Evolutionary conservation across 169 alveolate genomes (phyloP), one percentile per base, ranked within the genome.

Genomic region (Cryptosporidium andersoni): DNA sequence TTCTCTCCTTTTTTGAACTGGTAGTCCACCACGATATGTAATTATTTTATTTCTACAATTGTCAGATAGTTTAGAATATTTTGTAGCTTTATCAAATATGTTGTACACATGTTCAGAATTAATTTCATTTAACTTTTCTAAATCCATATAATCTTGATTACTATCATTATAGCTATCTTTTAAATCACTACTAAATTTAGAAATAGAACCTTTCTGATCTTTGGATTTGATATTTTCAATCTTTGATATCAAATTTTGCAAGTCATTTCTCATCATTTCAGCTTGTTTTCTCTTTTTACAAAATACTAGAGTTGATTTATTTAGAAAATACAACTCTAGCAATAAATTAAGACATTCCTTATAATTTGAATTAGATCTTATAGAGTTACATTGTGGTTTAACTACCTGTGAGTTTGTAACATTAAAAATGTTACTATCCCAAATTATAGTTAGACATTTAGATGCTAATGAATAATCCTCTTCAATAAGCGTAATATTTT

Each of bases 1-100:
- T 34, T 64, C 80, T 47, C 88, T 81, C 49, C 91, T 66, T 64
- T 52, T 66, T 8, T 43, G 55, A n/a, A 80, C 63, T 7, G 89
- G 52, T 56, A 80, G 64, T 0, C 91, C 91, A 5, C 88, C 88
- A 14, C 91, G 66, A 62, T 85, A 85, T 47, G 58, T 63, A 12
- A 58, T 66, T 12, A 74, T 74, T 48, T 74, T 68, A 25, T 45
- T 56, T 25, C 25, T 25, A 25, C 25, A 25, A 25, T 25, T 25
- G 25, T 25, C 25, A 25, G 25, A 25, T 25, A 25, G 25, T 25
- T 0, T 25, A 25, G 25, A 25, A 25, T 25, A 25, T 25, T 25
- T 25, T 25, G 25, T 25, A 25, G 25, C 0, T 25, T 25, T 0
- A 6, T 64, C 80, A 64, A 64, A 64, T 25, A 25, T 25, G 14